A percentile compares a stretch with the other conserved stretches of the same genome.
phyloP scores from a whole-genome alignment of 148 eudicot species.

The Selenicereus undatus region DNA sequence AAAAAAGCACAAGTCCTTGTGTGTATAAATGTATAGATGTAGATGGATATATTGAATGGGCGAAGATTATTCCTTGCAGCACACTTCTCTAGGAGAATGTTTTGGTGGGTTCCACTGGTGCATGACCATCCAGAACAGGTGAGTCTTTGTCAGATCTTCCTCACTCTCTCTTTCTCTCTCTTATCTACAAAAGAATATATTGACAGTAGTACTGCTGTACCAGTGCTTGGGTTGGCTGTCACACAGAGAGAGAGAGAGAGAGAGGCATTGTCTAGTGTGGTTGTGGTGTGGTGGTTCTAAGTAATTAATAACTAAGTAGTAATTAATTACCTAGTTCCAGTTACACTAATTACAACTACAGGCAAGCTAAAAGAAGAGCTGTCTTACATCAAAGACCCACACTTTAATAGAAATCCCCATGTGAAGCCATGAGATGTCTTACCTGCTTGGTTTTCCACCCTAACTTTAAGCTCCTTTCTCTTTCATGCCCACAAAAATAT shows the following conservation, averaged over 20 bases:
- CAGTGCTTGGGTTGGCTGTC: neutral
- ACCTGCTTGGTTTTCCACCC: neutral
- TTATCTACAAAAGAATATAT: neutral
- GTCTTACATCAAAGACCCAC: conserved; percentile 24
- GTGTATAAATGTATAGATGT: conserved; percentile 23
- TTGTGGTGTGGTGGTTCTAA: conserved; percentile 17
- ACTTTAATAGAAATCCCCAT: conserved; percentile 3
- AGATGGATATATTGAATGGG: conserved; percentile 31
- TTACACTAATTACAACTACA: conserved; percentile 12
- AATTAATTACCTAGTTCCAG: neutral
- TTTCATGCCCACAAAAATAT: neutral
- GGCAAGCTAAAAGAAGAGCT: conserved; percentile 14
- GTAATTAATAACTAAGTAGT: conserved; percentile 4
- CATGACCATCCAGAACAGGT: conserved; percentile 19
- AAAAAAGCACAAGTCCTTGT: too few species aligned
- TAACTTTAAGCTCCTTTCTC: neutral
- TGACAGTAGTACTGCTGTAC: neutral
- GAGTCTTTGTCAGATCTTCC: conserved; percentile 50
- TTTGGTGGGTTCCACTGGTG: conserved; percentile 44
- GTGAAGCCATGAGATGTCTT: neutral
- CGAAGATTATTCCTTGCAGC: conserved; percentile 43
- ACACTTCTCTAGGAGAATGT: conserved; percentile 76
- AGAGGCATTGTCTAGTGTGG: neutral
- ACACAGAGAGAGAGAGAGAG: neutral
- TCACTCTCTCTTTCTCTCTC: conserved; percentile 24